phyloP scores from a whole-genome alignment of 2,329 filamentous ascomycete species.

The Colletotrichum gloeosporioides region DNA sequence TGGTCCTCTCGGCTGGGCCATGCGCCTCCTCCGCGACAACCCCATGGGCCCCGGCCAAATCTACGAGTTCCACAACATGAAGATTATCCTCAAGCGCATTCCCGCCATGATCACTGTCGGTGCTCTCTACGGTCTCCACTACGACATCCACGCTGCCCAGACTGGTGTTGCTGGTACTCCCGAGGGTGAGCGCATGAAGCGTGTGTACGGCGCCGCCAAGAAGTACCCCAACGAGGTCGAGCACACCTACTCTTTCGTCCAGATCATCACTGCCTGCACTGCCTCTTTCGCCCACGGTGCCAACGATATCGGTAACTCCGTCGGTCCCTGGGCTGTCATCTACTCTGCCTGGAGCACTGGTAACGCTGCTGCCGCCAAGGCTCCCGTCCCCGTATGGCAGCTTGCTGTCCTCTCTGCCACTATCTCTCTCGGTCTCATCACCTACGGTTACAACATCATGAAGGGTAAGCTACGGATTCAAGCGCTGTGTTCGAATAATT shows the following conservation, averaged over 20 bases:
- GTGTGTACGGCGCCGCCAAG: constrained; percentile 66
- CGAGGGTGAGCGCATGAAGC: constrained; percentile 73
- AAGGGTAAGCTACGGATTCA: constrained; percentile 58
- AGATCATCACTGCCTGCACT: constrained; percentile 72
- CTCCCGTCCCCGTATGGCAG: constrained; percentile 76
- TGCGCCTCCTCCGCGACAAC: constrained; percentile 78
- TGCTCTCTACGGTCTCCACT: constrained; percentile 76
- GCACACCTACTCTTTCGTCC: constrained; percentile 71
- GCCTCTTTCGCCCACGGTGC: constrained; percentile 79
- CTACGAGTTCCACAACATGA: constrained; percentile 77
- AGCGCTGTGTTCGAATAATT: neutral
- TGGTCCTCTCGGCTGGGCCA: constrained; percentile 82
- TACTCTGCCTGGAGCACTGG: constrained; percentile 73
- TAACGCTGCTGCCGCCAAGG: constrained; percentile 63
- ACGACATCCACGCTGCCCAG: constrained; percentile 83
- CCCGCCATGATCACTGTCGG: constrained; percentile 71
- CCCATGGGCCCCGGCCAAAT: constrained; percentile 74
- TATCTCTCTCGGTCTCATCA: constrained; percentile 72
- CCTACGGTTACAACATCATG: constrained; percentile 87
- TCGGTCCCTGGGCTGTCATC: constrained; percentile 73
- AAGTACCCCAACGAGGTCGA: constrained; percentile 76
- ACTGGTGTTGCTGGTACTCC: constrained; percentile 73
- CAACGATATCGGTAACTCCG: constrained; percentile 78
- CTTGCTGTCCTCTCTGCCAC: constrained; percentile 70
- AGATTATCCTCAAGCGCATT: constrained; percentile 65